phyloP scores from a whole-genome alignment of 495 filamentous ascomycete species.

The Lichina pygmaea region DNA sequence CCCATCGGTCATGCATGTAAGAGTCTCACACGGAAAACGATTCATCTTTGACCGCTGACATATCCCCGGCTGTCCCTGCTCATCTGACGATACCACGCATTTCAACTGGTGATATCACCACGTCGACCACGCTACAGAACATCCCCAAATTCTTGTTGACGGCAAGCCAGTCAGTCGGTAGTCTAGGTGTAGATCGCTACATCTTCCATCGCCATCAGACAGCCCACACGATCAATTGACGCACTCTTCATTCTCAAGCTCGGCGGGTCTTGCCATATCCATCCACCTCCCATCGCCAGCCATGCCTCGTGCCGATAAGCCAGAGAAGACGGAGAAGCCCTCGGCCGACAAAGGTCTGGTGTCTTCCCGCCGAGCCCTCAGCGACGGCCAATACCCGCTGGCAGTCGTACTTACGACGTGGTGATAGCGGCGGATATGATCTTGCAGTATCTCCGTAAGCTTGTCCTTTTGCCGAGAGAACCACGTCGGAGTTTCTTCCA shows the following conservation, averaged over 20 bases:
- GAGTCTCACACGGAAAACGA: no score
- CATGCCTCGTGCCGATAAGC: conserved; percentile 12
- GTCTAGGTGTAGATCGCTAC: no score
- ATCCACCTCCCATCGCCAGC: background rate
- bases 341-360: conserved; percentile 16
- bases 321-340: conserved; percentile 18
- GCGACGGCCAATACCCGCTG: background rate
- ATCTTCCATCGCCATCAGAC: no score
- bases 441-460: conserved; percentile 31
- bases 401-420: background rate
- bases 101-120: no score
- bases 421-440: conserved; percentile 15
- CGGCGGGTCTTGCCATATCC: background rate
- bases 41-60: no score
- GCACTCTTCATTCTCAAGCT: background rate
- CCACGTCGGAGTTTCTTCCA: background rate
- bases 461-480: background rate
- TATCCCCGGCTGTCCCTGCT: no score
- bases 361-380: background rate
- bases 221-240: background rate
- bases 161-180: no score
- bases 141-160: no score
- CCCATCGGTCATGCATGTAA: no score
- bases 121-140: no score
- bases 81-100: no score